Percentiles rank a stretch among this genome's conserved stretches.
Conservation (phyloP, 169 alveolate species). For the Plasmodium cynomolgi region DNA sequence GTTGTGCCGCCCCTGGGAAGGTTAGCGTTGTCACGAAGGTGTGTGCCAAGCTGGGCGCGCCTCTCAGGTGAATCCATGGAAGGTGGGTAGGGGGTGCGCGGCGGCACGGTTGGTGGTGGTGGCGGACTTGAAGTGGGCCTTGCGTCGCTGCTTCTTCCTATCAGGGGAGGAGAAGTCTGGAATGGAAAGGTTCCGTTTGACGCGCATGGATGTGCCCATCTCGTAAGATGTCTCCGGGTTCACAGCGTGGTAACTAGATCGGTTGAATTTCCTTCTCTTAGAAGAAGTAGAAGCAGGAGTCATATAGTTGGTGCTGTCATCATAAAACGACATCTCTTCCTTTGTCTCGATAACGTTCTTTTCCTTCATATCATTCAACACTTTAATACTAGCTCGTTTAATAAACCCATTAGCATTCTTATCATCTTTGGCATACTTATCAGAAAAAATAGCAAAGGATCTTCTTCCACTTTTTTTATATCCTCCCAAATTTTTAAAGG, state of each 20-base stretch:
- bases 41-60: not conserved
- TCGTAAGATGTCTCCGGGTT: slow-evolving; percentile 45
- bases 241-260: slow-evolving; percentile 47
- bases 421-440: slow-evolving; percentile 65
- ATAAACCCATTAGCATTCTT: slow-evolving; percentile 50
- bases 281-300: slow-evolving; percentile 9
- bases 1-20: not conserved
- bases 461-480: slow-evolving; percentile 73
- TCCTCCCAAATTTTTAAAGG: slow-evolving; percentile 73
- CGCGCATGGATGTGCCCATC: not conserved
- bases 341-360: slow-evolving; percentile 49
- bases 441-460: slow-evolving; percentile 73
- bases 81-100: not conserved
- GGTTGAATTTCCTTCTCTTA: slow-evolving; percentile 34
- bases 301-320: slow-evolving; percentile 21
- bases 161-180: slow-evolving; percentile 58
- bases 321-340: slow-evolving; percentile 59
- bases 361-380: slow-evolving; percentile 71
- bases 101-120: slow-evolving; percentile 27
- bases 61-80: slow-evolving; percentile 1
- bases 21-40: not conserved
- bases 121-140: slow-evolving; percentile 13
- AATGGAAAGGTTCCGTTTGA: slow-evolving; percentile 54
- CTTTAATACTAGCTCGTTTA: slow-evolving; percentile 72
- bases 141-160: not conserved